Evolutionary conservation across 1,284 basidiomycete species (phyloP).

Genomic region (Cryptococcus floricola): DNA sequence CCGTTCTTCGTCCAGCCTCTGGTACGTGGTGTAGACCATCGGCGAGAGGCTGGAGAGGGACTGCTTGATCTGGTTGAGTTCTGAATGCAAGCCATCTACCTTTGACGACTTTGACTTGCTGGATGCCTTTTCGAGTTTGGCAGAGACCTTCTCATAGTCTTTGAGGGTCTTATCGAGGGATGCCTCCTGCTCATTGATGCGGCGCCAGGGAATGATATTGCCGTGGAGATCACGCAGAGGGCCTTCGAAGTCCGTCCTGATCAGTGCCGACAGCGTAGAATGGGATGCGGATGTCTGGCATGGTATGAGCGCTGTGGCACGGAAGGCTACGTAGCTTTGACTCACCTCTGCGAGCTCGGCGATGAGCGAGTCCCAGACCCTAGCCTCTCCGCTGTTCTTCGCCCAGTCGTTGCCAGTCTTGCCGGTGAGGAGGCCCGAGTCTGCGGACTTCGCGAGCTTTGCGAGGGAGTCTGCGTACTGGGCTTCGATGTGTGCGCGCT

Average conservation of each 20-base stretch:
- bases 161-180: constrained; percentile 46
- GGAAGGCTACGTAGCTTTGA: not conserved
- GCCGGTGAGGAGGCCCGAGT: constrained; percentile 31
- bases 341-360: constrained; percentile 46
- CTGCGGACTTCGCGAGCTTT: constrained; percentile 50
- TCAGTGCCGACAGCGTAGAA: constrained; percentile 32
- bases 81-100: constrained; percentile 31
- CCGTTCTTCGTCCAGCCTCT: constrained; percentile 43
- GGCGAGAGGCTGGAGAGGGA: constrained; percentile 38
- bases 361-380: constrained; percentile 41
- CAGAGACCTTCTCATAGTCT: constrained; percentile 41
- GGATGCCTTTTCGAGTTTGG: constrained; percentile 45
- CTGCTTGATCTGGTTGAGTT: constrained; percentile 35
- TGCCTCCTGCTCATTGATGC: constrained; percentile 39
- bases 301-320: not conserved
- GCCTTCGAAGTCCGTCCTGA: constrained; percentile 41
- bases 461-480: constrained; percentile 52
- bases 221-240: constrained; percentile 41
- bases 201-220: constrained; percentile 40
- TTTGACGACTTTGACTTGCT: constrained; percentile 43
- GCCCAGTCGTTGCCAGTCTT: constrained; percentile 41
- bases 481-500: constrained; percentile 51
- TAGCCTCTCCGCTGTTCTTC: constrained; percentile 32
- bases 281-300: constrained; percentile 40
- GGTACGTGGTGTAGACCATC: constrained; percentile 44